Percentiles rank a stretch among this genome's conserved stretches.
phyloP scores from a whole-genome alignment of 805 yeast genomes.

The Sugiyamaella lignohabitans region DNA sequence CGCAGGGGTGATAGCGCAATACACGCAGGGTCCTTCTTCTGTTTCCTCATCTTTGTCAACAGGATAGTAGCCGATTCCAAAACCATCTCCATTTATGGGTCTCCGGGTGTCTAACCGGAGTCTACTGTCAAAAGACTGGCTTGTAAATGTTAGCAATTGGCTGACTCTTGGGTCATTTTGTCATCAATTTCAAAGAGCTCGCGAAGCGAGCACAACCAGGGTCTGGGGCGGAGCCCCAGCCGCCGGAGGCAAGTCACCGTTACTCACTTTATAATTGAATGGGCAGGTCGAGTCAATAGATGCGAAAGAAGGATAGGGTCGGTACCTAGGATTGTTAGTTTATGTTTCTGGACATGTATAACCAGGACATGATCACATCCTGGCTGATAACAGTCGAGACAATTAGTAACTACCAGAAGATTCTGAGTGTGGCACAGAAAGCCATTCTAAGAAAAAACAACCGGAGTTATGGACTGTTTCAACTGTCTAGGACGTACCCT shows the following conservation, averaged over 20 bases:
- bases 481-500: conserved; percentile 27
- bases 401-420: too few relatives aligned
- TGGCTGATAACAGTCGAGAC: too few relatives aligned
- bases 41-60: conserved; percentile 41
- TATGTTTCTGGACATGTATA: too few relatives aligned
- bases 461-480: neutral
- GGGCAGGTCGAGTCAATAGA: conserved; percentile 88
- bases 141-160: conserved; percentile 12
- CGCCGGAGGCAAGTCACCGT: neutral
- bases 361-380: too few relatives aligned
- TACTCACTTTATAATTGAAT: conserved; percentile 75
- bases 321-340: conserved; percentile 36
- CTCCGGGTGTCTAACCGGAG: conserved; percentile 75
- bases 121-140: conserved; percentile 86
- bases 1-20: conserved; percentile 91
- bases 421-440: too few relatives aligned
- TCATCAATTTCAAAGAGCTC: neutral
- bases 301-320: conserved; percentile 84
- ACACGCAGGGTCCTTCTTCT: conserved; percentile 78
- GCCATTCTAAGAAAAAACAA: too few relatives aligned
- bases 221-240: neutral
- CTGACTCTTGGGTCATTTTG: neutral
- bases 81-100: conserved; percentile 97
- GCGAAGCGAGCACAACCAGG: neutral
- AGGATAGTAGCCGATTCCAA: conserved; percentile 90